Evolutionary conservation across 1,284 basidiomycete genomes (phyloP), one percentile per base, ranked within the genome.

Genomic region (Ustilago trichophora): DNA sequence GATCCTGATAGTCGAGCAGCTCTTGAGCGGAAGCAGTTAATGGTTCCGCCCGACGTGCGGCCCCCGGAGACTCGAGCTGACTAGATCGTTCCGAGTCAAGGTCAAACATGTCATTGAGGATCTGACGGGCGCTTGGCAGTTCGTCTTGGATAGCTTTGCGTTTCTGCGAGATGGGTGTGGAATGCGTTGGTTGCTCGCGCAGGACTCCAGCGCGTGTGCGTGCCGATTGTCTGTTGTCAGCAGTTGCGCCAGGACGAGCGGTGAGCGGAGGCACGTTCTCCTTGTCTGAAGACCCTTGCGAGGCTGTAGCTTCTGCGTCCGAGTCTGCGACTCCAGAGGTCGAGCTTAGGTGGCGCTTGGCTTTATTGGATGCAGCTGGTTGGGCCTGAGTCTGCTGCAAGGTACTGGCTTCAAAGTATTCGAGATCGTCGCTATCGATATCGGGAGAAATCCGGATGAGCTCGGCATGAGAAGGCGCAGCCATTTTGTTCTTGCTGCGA

Each of bases 281-380:
- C 41, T 67, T 67, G 48, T 67, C 64, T 4, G 64, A 67, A 9
- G 57, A 60, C 6, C 44, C 57, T 36, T 53, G 53, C 6, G 53
- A 60, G 11, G 32, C n/a, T 12, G 44, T 25, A 9, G 26, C 18
- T 2, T 15, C 33, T 13, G 22, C 25, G 1, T 51, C 36, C 2
- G 50, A 53, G 21, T 12, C 18, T 10, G 38, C 36, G n/a, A 31
- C 34, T 7, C 34, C 37, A 1, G 51, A 44, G 3, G 16, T 13
- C 0, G 50, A 16, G 13, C 11, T 16, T 46, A 4, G 32, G 7
- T 21, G 18, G 29, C 38, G 48, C 12, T 35, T 35, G 7, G 7
- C 32, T 6, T 40, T 21, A 37, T 27, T 47, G 11, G 36, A 31
- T 6, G 29, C 37, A 10, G 31, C 18, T 5, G 12, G 21, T 13